Percentiles rank a stretch among this genome's conserved stretches.
Conservation (phyloP, 148 eudicot species). For the Amaranthus cruentus region DNA sequence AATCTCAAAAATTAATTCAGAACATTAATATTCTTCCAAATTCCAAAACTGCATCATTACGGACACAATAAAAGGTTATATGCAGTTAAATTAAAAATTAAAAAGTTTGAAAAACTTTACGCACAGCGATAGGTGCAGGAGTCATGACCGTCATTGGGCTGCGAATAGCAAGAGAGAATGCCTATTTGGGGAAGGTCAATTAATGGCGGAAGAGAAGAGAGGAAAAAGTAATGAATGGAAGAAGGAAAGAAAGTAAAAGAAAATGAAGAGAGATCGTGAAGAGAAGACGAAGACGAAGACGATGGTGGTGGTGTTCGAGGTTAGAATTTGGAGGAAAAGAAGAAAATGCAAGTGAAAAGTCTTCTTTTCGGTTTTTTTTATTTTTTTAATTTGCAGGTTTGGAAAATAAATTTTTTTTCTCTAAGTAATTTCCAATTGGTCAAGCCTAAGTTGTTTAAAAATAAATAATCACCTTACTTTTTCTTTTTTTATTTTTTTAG, state of each 20-base stretch:
- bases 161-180: constrained; percentile 3
- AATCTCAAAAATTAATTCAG: background rate
- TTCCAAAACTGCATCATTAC: background rate
- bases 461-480: too few species aligned
- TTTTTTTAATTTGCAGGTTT: background rate
- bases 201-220: background rate
- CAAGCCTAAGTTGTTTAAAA: too few species aligned
- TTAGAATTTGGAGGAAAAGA: background rate
- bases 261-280: constrained; percentile 32
- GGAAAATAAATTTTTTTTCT: too few species aligned
- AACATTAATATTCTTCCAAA: background rate
- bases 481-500: too few species aligned
- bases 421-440: too few species aligned
- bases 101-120: background rate
- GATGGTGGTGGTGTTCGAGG: background rate
- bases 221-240: background rate
- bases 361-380: background rate
- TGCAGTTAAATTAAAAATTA: background rate
- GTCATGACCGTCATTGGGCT: constrained; percentile 55
- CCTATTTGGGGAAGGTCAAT: background rate
- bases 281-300: background rate
- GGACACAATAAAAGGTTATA: background rate
- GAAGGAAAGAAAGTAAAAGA: constrained; percentile 2
- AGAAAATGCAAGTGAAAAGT: background rate
- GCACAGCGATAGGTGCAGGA: constrained; percentile 59